Conservation (phyloP, 2,329 filamentous ascomycete genomes). For the Nothomitra cinnamomea region DNA sequence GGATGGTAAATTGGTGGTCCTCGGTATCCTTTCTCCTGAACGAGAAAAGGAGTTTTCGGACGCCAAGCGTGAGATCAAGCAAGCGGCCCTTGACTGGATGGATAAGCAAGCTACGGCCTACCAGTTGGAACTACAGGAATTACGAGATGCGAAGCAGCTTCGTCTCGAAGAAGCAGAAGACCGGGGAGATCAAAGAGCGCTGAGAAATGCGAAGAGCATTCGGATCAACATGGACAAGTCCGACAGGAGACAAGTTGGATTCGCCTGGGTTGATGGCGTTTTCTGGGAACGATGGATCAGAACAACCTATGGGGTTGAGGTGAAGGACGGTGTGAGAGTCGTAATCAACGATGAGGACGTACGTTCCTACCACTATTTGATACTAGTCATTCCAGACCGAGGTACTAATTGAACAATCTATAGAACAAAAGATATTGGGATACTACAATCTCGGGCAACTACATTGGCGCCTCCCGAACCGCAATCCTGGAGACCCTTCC, state of each 20-base stretch:
- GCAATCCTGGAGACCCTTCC: slow-evolving; percentile 77
- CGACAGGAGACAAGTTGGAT: slow-evolving; percentile 74
- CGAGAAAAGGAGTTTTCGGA: slow-evolving; percentile 61
- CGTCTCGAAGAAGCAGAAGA: slow-evolving; percentile 94
- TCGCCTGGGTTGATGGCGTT: slow-evolving; percentile 91
- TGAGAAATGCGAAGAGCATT: slow-evolving; percentile 77
- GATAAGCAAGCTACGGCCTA: slow-evolving; percentile 86
- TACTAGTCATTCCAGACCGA: neutral
- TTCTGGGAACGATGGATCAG: slow-evolving; percentile 97
- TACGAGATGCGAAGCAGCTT: slow-evolving; percentile 85
- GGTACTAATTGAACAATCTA: slow-evolving; percentile 1
- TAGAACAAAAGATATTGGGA: slow-evolving; percentile 95
- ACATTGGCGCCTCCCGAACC: slow-evolving; percentile 75
- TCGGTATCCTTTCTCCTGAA: slow-evolving; percentile 70
- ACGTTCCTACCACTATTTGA: slow-evolving; percentile 27
- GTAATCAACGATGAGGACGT: slow-evolving; percentile 97
- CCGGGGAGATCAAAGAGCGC: slow-evolving; percentile 71
- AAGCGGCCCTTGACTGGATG: slow-evolving; percentile 92
- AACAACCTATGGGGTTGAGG: slow-evolving; percentile 85
- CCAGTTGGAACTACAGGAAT: slow-evolving; percentile 81
- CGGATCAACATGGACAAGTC: slow-evolving; percentile 80
- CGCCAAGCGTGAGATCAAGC: slow-evolving; percentile 82
- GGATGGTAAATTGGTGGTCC: slow-evolving; percentile 84
- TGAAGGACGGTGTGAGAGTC: slow-evolving; percentile 71
- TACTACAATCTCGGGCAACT: slow-evolving; percentile 69